A percentile compares a stretch with the other conserved stretches of the same genome.
These are phyloP conservation scores for Zygoascus meyerae DNA, from an alignment of 1,139 yeast genomes.

Conservation along the genomic window DNA sequence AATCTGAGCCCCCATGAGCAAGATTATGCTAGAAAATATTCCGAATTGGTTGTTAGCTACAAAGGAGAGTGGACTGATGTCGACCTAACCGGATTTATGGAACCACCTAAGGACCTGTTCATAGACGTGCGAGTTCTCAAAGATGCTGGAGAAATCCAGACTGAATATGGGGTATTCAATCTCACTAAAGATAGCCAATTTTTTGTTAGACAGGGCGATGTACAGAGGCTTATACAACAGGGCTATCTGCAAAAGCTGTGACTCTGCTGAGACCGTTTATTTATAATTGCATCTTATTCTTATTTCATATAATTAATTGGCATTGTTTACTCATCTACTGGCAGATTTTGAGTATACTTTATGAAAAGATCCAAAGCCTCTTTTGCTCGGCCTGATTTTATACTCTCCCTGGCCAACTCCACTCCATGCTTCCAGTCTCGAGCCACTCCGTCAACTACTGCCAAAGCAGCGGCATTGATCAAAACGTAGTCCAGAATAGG, in stretches of 20 bases:
- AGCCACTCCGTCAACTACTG: constrained; percentile 68
- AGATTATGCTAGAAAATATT: constrained; percentile 67
- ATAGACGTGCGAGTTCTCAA: constrained; percentile 89
- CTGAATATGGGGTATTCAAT: constrained; percentile 94
- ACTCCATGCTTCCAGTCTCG: constrained; percentile 73
- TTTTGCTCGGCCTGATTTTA: constrained; percentile 61
- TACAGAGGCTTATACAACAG: constrained; percentile 87
- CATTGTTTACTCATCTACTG: not conserved
- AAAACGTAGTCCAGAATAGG: constrained; percentile 84
- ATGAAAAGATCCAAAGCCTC: constrained; percentile 54
- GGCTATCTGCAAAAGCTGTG: constrained; percentile 79
- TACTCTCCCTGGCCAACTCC: constrained; percentile 60
- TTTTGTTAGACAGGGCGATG: constrained; percentile 89
- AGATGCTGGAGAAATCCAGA: constrained; percentile 95
- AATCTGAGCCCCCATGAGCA: constrained; percentile 74
- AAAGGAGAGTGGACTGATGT: constrained; percentile 77
- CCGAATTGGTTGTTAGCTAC: constrained; percentile 64
- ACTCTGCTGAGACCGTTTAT: not conserved
- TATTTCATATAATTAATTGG: not conserved
- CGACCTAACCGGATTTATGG: constrained; percentile 82
- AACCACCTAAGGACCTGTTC: constrained; percentile 86
- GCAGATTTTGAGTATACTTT: constrained; percentile 12
- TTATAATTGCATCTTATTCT: not conserved
- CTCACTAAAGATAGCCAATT: constrained; percentile 93
- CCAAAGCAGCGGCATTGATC: constrained; percentile 81